Base-by-base conservation (phyloP, 768 basidiomycete species). In the Lactarius pseudohatsudake region DNA sequence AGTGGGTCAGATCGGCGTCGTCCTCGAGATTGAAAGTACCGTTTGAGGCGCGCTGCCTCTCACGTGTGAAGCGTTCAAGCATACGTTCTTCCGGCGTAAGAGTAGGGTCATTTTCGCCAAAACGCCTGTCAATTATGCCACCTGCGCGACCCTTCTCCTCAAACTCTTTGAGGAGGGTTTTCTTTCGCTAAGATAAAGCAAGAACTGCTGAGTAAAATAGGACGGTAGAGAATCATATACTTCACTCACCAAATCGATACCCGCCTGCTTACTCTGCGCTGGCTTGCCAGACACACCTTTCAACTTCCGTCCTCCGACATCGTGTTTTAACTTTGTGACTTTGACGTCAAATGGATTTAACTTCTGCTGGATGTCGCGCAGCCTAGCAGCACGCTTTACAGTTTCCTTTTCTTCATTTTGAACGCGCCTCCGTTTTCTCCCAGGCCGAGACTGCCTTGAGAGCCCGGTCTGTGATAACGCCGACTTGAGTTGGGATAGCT, bases 41-140 rank as follows among this genome's bases (percentile, higher is more conserved):
- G 77, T 89, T 92, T 40, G 89, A 88, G 10, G 86, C 74, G 22
- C 89, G 83, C 74, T 96, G 92, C 66, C 94, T 81, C 77, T 98
- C 96, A 70, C 84, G 84, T 11, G 96, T 98, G 75, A 98, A 98
- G 36, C 97, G 89, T 76, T 96, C 95, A 43, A 98, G 82, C 89
- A 98, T 98, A 68, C 94, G 90, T 70, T 98, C 96, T 75, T 99
- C 97, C 38, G 94, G 81, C n/a, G 91, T 89, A 85, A 98, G 87
- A 11, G 87, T 84, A 2, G 95, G 88, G 68, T 98, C 88, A 74
- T 92, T 89, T 84, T 99, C 97, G 78, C 97, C 97, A 74, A 98
- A 98, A 22, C 97, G 89, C 60, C 93, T 85, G 77, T 99, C 97
- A 64, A 96, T 79, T 65, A 99, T 88, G 6, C 95, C 92, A 6